Base-by-base conservation (phyloP, 495 filamentous ascomycete species). In the Elaphomyces granulatus region DNA sequence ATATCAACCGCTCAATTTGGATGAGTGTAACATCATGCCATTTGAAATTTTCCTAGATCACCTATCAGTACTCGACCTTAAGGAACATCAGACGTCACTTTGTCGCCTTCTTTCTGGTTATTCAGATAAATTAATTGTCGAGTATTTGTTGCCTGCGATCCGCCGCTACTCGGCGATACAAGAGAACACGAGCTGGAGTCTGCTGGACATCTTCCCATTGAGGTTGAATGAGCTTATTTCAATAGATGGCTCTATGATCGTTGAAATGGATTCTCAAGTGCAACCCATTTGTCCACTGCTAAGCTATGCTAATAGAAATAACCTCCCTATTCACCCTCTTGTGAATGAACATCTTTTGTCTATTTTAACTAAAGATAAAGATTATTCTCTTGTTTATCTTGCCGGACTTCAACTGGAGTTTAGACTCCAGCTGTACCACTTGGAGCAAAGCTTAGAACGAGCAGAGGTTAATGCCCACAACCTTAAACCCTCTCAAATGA, bases 401-500 rank as follows among this genome's bases (percentile, higher is more conserved):
- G 23, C 23, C 23, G 23, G 6, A 28, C 12, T 6, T 28, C 12
- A 6, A 12, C 23, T 6, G 6, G 23, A 28, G 42, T 58, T 4
- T 56, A 57, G 14, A 51, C 63, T 7, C 28, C 56, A 63, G 9
- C 34, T 66, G 23, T 56, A 64, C 41, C 52, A 43, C n/a, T 50
- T 68, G 8, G 54, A 51, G 15, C 55, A 64, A 45, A 38, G 47
- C 9, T 47, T 68, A 41, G 32, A 54, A 15, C 48, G 43, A 32
- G 61, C 62, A 14, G 52, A 66, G 31, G 53, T 58, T 21, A 56
- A 61, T 20, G 57, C 50, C 14, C 58, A 56, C 28, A 45, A 51
- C 15, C 56, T 66, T 10, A 77, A 77, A 45, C 68, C 77, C 18
- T 74, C 72, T 6, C 63, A 74, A 34, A 68, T 83, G 67, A 82